phyloP scores from a whole-genome alignment of 257 asterid genomes.

The Solanum megistacrolobum region DNA sequence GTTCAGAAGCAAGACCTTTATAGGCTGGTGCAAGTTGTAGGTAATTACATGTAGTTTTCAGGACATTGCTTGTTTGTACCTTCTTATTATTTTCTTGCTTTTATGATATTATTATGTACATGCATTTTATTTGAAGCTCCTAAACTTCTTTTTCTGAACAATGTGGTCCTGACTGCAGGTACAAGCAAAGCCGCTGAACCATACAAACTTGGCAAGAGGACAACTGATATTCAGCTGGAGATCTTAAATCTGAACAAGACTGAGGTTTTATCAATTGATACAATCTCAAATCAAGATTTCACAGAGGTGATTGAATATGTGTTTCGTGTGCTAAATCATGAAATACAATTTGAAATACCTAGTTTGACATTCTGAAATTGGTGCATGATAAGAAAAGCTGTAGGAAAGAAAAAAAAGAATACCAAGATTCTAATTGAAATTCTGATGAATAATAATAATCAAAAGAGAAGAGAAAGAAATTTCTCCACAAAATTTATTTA shows the following conservation, averaged over 20 bases:
- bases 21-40: conserved; percentile 97
- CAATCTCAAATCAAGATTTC: conserved; percentile 94
- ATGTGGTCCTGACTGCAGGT: conserved; percentile 42
- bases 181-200: conserved; percentile 75
- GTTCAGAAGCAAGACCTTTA: conserved; percentile 90
- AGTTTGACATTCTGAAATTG: background rate
- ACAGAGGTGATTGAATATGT: conserved; percentile 59
- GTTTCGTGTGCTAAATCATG: background rate
- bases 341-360: background rate
- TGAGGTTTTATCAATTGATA: conserved; percentile 74
- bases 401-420: background rate
- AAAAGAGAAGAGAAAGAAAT: background rate
- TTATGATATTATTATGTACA: background rate
- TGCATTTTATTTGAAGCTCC: background rate
- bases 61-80: background rate
- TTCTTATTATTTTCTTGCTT: background rate
- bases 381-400: background rate
- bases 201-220: conserved; percentile 84
- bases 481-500: background rate
- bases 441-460: background rate
- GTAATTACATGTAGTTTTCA: conserved; percentile 30
- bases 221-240: conserved; percentile 74
- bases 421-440: background rate
- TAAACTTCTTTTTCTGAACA: background rate
- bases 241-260: conserved; percentile 90